Conservation (phyloP, 768 basidiomycete species). For the Chalciporus chontae region DNA sequence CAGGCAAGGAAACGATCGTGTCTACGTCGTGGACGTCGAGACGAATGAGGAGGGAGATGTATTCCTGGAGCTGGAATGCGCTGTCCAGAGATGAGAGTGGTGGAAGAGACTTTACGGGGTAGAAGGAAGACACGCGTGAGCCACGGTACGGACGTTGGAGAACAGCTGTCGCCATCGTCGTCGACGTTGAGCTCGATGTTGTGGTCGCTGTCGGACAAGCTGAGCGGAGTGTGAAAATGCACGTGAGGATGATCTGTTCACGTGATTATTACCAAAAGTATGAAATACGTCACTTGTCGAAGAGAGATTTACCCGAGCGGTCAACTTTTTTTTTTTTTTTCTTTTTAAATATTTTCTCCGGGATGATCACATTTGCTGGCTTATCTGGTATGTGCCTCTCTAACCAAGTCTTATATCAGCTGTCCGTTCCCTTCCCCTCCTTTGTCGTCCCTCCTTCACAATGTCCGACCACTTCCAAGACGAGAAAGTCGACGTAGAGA, state of each 20-base stretch:
- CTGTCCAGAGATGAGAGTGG: slow-evolving; percentile 76
- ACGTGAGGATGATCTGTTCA: slow-evolving; percentile 12
- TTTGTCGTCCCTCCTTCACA: slow-evolving; percentile 4
- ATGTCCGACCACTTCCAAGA: slow-evolving; percentile 24
- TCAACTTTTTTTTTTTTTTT: neutral
- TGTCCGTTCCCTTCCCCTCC: neutral
- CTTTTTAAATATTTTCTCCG: neutral
- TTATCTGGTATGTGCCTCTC: slow-evolving; percentile 5
- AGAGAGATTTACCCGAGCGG: neutral
- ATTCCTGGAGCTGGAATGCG: slow-evolving; percentile 93
- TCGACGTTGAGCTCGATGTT: slow-evolving; percentile 8
- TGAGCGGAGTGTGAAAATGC: slow-evolving; percentile 6
- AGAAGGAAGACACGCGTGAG: slow-evolving; percentile 75
- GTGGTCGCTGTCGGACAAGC: neutral
- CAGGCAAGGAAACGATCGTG: slow-evolving; percentile 74
- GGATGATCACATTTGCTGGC: neutral
- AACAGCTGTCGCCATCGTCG: slow-evolving; percentile 33
- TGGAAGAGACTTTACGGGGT: slow-evolving; percentile 69
- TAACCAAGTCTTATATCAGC: slow-evolving; percentile 11
- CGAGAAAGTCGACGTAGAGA: slow-evolving; percentile 27
- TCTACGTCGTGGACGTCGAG: slow-evolving; percentile 87
- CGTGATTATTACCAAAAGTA: slow-evolving; percentile 2
- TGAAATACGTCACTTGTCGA: neutral
- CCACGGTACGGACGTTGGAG: slow-evolving; percentile 72
- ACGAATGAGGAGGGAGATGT: slow-evolving; percentile 83